Evolutionary conservation across 805 yeast species (phyloP).

Genomic region (Trichomonascus vanleenenianus): DNA sequence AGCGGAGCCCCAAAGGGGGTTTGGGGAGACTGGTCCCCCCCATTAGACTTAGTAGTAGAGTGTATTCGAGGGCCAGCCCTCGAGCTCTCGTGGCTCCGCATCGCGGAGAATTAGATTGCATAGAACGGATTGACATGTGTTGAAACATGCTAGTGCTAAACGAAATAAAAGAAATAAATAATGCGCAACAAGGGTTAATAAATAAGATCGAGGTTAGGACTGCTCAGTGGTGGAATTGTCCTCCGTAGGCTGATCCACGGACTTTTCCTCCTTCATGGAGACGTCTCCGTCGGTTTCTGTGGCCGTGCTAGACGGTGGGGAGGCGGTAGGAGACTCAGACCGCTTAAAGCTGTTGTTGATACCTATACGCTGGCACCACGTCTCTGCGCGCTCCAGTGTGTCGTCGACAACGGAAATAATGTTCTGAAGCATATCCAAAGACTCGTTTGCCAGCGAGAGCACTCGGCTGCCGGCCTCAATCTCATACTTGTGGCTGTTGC

Average conservation of each 20-base stretch:
- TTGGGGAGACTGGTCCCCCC: no score
- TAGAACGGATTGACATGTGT: no score
- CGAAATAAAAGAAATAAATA: neutral
- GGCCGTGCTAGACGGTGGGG: neutral
- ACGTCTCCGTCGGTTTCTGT: neutral
- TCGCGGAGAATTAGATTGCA: no score
- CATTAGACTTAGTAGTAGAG: no score
- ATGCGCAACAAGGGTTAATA: neutral
- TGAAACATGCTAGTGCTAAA: no score
- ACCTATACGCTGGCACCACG: slow-evolving; percentile 45
- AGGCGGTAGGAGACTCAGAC: neutral
- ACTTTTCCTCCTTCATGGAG: neutral
- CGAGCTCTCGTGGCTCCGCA: no score
- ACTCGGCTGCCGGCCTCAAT: slow-evolving; percentile 54
- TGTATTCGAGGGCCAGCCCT: no score
- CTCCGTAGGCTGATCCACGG: no score
- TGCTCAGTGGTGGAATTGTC: neutral
- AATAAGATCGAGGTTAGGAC: neutral
- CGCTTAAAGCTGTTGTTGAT: neutral
- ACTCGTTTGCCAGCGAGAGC: slow-evolving; percentile 77
- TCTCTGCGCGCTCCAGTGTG: slow-evolving; percentile 76
- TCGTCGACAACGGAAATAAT: slow-evolving; percentile 81
- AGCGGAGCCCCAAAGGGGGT: no score
- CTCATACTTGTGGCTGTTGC: slow-evolving; percentile 8
- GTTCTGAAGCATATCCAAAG: slow-evolving; percentile 77